phyloP scores from a whole-genome alignment of 768 basidiomycete genomes.

The Phylloporus arenicola region DNA sequence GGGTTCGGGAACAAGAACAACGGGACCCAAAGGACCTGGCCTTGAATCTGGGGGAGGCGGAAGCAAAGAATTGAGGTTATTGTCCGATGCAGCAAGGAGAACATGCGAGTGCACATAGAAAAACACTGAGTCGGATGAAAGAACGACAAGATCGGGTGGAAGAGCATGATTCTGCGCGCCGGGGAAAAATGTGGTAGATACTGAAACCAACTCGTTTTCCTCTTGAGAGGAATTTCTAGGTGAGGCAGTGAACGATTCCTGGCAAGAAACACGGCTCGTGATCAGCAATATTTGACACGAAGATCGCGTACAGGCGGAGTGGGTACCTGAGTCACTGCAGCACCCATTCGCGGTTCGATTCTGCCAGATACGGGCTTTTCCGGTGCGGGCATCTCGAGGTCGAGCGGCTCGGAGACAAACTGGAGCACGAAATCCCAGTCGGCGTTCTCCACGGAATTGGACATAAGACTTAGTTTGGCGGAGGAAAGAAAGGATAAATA shows the following conservation, averaged over 20 bases:
- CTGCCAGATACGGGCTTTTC: conserved; percentile 34
- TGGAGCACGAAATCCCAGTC: conserved; percentile 64
- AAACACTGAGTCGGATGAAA: conserved; percentile 74
- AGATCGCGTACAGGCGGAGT: conserved; percentile 54
- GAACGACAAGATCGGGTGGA: conserved; percentile 59
- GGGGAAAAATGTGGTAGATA: conserved; percentile 80
- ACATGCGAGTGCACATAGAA: conserved; percentile 72
- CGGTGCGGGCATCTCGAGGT: conserved; percentile 29
- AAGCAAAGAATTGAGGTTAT: conserved; percentile 57
- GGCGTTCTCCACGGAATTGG: conserved; percentile 36
- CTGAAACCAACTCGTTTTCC: conserved; percentile 55
- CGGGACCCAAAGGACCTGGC: conserved; percentile 42
- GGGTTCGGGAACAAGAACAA: conserved; percentile 56
- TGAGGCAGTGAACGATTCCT: conserved; percentile 33
- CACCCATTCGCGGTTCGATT: conserved; percentile 12
- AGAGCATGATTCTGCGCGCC: conserved; percentile 52
- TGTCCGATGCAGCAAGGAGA: conserved; percentile 56
- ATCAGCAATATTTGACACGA: conserved; percentile 1
- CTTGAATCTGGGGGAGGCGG: conserved; percentile 37
- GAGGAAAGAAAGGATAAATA: not conserved
- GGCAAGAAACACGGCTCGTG: not conserved
- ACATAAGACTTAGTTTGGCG: conserved; percentile 13
- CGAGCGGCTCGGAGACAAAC: conserved; percentile 46
- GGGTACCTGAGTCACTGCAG: conserved; percentile 42
- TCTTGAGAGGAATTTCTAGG: conserved; percentile 30